phyloP scores from a whole-genome alignment of 768 basidiomycete genomes.

The Erythrobasidium yunnanense region DNA sequence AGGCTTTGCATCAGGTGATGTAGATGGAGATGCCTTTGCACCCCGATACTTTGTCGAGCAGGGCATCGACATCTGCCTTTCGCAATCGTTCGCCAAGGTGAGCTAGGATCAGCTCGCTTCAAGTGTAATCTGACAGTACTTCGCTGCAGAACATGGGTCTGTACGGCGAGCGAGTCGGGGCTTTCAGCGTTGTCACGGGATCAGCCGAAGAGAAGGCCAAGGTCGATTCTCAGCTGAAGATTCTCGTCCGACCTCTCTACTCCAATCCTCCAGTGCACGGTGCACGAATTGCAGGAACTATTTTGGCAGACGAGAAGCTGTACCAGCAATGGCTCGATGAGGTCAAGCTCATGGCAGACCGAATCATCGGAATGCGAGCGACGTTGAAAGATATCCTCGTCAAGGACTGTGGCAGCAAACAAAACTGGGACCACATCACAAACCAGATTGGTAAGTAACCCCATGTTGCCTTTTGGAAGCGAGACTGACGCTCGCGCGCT shows the following conservation, averaged over 20 bases:
- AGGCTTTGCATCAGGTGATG: constrained; percentile 84
- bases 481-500: not conserved
- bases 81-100: constrained; percentile 86
- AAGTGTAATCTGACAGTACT: not conserved
- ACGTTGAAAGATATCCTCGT: constrained; percentile 64
- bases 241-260: constrained; percentile 78
- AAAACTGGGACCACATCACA: constrained; percentile 90
- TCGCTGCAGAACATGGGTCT: constrained; percentile 72
- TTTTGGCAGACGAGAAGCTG: constrained; percentile 62
- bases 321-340: constrained; percentile 72
- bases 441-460: constrained; percentile 89
- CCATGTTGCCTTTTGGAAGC: constrained; percentile 23
- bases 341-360: constrained; percentile 79
- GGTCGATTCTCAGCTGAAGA: constrained; percentile 58
- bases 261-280: constrained; percentile 90
- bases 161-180: constrained; percentile 88
- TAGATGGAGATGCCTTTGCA: constrained; percentile 81
- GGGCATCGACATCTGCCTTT: constrained; percentile 82
- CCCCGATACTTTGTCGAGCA: constrained; percentile 86
- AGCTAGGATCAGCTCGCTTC: not conserved
- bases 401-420: constrained; percentile 71
- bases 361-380: constrained; percentile 83
- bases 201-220: constrained; percentile 56
- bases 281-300: constrained; percentile 75
- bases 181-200: constrained; percentile 69